A percentile compares a stretch with the other conserved stretches of the same genome.
These are phyloP conservation scores for Coemansia sp. DNA, from an alignment of 192 early-diverging fungal genomes.

Conservation along the genomic window DNA sequence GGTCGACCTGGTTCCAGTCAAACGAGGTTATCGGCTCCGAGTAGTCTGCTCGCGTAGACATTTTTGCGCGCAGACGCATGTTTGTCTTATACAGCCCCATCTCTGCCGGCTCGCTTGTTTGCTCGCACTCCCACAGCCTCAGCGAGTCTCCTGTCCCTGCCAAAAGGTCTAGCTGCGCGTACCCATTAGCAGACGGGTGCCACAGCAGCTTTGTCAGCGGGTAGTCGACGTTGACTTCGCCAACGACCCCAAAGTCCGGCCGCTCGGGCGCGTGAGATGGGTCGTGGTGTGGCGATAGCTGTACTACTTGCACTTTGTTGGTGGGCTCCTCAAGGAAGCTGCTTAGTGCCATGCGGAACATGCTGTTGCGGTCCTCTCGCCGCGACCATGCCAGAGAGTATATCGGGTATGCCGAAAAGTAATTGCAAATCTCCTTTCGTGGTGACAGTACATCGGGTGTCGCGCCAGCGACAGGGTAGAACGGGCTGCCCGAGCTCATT, in stretches of 20 bases:
- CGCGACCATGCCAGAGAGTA: slow-evolving; percentile 88
- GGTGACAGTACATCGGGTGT: slow-evolving; percentile 41
- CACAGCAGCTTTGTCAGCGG: slow-evolving; percentile 91
- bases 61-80: slow-evolving; percentile 47
- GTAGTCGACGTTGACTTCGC: slow-evolving; percentile 76
- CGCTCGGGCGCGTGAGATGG: slow-evolving; percentile 39
- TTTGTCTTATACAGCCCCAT: slow-evolving; percentile 27
- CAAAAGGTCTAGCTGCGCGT: slow-evolving; percentile 63
- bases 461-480: slow-evolving; percentile 20
- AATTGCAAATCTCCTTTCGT: slow-evolving; percentile 76
- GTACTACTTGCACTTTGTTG: slow-evolving; percentile 57
- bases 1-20: slow-evolving; percentile 94
- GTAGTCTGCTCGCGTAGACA: slow-evolving; percentile 63
- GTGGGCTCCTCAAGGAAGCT: slow-evolving; percentile 71
- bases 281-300: slow-evolving; percentile 51
- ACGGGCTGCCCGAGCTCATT: slow-evolving; percentile 50
- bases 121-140: slow-evolving; percentile 83
- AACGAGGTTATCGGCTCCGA: slow-evolving; percentile 92
- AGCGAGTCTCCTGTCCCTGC: slow-evolving; percentile 87
- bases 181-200: slow-evolving; percentile 63
- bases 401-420: slow-evolving; percentile 77
- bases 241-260: slow-evolving; percentile 70
- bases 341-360: slow-evolving; percentile 79
- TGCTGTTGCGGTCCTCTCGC: slow-evolving; percentile 40
- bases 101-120: slow-evolving; percentile 38